These are phyloP conservation scores for Vachellia collinsii DNA, from an alignment of 306 rosid genomes.

Conservation along the genomic window DNA sequence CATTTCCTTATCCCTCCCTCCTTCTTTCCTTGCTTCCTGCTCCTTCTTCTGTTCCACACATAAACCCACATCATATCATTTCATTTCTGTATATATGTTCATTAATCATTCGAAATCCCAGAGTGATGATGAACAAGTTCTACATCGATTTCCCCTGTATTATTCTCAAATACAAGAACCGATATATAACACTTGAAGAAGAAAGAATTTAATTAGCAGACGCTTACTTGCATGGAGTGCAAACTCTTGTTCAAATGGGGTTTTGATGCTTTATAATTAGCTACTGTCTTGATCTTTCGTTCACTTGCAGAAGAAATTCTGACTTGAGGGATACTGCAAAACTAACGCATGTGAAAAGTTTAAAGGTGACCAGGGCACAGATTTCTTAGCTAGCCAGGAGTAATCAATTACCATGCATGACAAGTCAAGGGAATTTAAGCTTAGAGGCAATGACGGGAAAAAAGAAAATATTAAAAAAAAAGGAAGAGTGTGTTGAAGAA, in stretches of 20 bases:
- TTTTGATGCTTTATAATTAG: constrained; percentile 39
- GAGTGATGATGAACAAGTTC: neutral
- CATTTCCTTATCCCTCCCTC: constrained; percentile 50
- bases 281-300: constrained; percentile 13
- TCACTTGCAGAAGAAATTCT: constrained; percentile 43
- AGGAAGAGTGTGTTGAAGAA: constrained; percentile 58
- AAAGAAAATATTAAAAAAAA: constrained; percentile 25
- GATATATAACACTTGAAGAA: constrained; percentile 9
- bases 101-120: neutral
- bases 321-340: constrained; percentile 48
- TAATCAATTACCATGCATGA: constrained; percentile 58
- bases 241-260: constrained; percentile 41
- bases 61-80: constrained; percentile 31
- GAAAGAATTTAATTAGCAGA: neutral
- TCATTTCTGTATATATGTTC: neutral
- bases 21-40: constrained; percentile 46
- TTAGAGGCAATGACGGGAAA: constrained; percentile 1
- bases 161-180: constrained; percentile 31
- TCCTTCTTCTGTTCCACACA: constrained; percentile 48
- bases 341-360: constrained; percentile 2
- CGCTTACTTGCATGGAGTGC: constrained; percentile 63
- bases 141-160: neutral
- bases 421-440: constrained; percentile 58
- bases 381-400: constrained; percentile 21
- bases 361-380: constrained; percentile 6